Base-by-base conservation (phyloP, 2,329 filamentous ascomycete species). In the Nemania diffusa region DNA sequence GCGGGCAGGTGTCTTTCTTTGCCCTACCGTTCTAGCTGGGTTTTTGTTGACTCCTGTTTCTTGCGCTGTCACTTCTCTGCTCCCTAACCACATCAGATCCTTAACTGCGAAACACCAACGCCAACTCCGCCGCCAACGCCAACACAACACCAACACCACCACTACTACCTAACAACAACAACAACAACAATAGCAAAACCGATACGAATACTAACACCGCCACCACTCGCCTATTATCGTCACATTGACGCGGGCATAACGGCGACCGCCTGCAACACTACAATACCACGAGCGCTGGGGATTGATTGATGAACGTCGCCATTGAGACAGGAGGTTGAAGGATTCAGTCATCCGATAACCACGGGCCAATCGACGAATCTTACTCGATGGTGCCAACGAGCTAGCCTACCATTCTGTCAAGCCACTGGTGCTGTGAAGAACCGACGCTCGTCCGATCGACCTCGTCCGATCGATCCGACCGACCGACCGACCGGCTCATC, bases 361-460 rank as follows among this genome's bases (percentile, higher is more conserved):
- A 29, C 48, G 20, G 8, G 13, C 40, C 42, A 60, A 57, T 58
- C 24, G 72, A 57, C 52, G 6, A 60, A 48, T 44, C 51, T 46
- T 51, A 68, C 63, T 73, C 74, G 69, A 77, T 77, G 75, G 74
- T 73, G 67, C 67, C 70, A 63, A 58, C 72, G 70, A 68, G 67
- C 40, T 68, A 52, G 70, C 69, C 67, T 71, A 66, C 63, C 72
- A 70, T 65, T 65, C 69, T 55, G 55, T 68, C 71, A 70, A 71
- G 71, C 70, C 69, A 65, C 72, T 73, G 73, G 74, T 75, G 74
- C 72, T 74, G 73, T 73, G 71, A 66, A 66, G 72, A 72, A 62
- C 71, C 69, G 60, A 57, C 67, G 68, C 68, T 69, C 64, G 65
- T 67, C 71, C 34, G 55, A 55, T 27, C 60, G 29, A 60, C 29